A percentile compares a stretch with the other conserved stretches of the same genome.
Conservation (phyloP, 2,329 filamentous ascomycete genomes). For the Diaporthe nobilis region DNA sequence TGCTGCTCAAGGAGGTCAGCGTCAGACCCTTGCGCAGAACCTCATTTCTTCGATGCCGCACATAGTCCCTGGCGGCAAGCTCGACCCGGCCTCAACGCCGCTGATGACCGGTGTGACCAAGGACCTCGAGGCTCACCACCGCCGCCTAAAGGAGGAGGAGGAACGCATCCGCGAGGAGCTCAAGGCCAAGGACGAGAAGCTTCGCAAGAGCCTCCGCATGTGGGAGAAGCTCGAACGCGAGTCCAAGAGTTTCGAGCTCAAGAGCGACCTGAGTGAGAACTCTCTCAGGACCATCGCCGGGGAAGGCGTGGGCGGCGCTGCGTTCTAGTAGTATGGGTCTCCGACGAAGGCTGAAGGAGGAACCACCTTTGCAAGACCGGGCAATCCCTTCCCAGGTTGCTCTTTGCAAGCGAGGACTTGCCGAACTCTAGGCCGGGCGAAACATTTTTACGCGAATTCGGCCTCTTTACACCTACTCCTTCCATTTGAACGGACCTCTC, state of each 20-base stretch:
- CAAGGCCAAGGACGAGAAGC: constrained; percentile 65
- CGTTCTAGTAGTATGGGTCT: constrained; percentile 58
- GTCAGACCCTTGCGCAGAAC: constrained; percentile 66
- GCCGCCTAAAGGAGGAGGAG: constrained; percentile 70
- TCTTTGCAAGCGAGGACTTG: neutral
- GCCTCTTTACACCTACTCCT: neutral
- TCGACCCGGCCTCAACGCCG: constrained; percentile 62
- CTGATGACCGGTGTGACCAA: constrained; percentile 63
- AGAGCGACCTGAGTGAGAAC: constrained; percentile 69
- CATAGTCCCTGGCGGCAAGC: constrained; percentile 67
- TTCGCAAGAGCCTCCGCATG: constrained; percentile 65
- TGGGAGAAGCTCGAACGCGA: constrained; percentile 71
- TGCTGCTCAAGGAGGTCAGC: constrained; percentile 54
- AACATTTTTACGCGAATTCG: no score
- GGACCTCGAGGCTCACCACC: constrained; percentile 68
- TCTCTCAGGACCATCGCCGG: constrained; percentile 70
- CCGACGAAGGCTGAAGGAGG: neutral
- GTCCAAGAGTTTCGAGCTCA: constrained; percentile 66
- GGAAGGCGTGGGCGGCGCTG: constrained; percentile 68
- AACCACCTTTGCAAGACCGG: neutral
- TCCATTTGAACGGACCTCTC: neutral
- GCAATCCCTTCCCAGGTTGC: neutral
- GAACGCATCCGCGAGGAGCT: constrained; percentile 69
- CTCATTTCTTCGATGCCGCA: constrained; percentile 66
- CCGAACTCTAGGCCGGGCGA: neutral